Base-by-base conservation (phyloP, 1,284 basidiomycete genomes). In the Cutaneotrichosporon sp. region DNA sequence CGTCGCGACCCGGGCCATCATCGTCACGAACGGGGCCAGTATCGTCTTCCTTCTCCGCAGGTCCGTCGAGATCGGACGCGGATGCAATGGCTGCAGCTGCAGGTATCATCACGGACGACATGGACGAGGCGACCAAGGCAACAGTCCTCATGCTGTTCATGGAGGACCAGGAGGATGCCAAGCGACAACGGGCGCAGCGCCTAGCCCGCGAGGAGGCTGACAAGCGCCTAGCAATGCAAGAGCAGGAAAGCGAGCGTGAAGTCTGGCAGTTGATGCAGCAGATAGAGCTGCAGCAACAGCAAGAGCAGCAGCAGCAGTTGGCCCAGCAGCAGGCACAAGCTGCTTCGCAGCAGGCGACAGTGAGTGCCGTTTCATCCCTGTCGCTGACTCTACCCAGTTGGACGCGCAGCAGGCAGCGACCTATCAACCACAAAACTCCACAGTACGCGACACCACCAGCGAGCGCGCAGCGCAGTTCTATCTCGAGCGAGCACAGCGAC, bases 161-260 rank as follows among this genome's bases (percentile, higher is more conserved):
- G 18, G 73, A 77, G 60, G 74, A 76, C n/a, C 67, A 72, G 18
- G 72, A 76, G 46, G 53, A 65, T 29, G 59, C 56, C 4, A 65
- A 66, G 43, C 61, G 64, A n/a, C 9, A 22, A 18, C 58, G 73
- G 25, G 45, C 20, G 4, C 45, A 47, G 10, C 45, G 45, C 45
- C 22, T 24, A 14, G 65, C 66, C 47, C 38, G 43, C 4, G 43
- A 60, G 1, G 8, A 20, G 22, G 69, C 67, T 38, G 79, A 80
- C 58, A 69, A 73, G 55, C 67, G 70, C 46, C 56, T 77, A 2
- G 79, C 79, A 2, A 62, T 73, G 53, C 66, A 67, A 43, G 75
- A 76, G 52, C 79, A 80, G 63, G 73, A 76, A 53, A 69, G 67
- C 34, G 79, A 80, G 60, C 70, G 76, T 45, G 75, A 74, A 36